These are phyloP conservation scores for Dothiorella sarmentorum DNA, from an alignment of 2,329 filamentous ascomycete genomes.

Conservation along the genomic window DNA sequence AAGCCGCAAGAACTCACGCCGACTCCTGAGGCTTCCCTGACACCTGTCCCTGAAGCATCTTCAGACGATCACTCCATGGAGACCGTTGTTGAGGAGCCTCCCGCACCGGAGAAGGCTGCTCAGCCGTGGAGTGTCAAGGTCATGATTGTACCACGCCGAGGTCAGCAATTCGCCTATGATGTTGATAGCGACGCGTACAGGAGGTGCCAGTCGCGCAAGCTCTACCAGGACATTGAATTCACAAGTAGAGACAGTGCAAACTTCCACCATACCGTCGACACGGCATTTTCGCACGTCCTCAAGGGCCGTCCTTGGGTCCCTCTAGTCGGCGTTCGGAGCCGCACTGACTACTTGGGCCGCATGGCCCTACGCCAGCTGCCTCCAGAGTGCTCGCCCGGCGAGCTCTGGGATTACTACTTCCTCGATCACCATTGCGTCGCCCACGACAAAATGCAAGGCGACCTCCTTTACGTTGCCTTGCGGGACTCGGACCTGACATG, in stretches of 20 bases:
- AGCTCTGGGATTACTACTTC: conserved; percentile 40
- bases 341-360: conserved; percentile 37
- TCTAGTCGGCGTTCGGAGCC: conserved; percentile 36
- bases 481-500: conserved; percentile 40
- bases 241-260: conserved; percentile 35
- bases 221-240: conserved; percentile 38
- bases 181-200: conserved; percentile 37
- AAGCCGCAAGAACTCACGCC: neutral
- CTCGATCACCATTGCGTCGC: conserved; percentile 41
- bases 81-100: conserved; percentile 23
- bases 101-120: conserved; percentile 33
- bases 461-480: conserved; percentile 39
- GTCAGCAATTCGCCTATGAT: conserved; percentile 37
- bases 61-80: conserved; percentile 16
- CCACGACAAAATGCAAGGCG: conserved; percentile 41
- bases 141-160: conserved; percentile 37
- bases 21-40: too few species aligned
- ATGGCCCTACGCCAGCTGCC: conserved; percentile 37
- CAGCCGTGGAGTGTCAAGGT: conserved; percentile 37
- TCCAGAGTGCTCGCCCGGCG: conserved; percentile 31
- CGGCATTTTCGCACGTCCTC: conserved; percentile 34
- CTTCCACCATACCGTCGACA: conserved; percentile 37
- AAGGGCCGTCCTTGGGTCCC: conserved; percentile 41
- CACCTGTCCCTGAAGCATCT: neutral
- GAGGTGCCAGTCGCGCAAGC: conserved; percentile 37